Base-by-base conservation (phyloP, 1,284 basidiomycete genomes). In the Trichosporon sp. region DNA sequence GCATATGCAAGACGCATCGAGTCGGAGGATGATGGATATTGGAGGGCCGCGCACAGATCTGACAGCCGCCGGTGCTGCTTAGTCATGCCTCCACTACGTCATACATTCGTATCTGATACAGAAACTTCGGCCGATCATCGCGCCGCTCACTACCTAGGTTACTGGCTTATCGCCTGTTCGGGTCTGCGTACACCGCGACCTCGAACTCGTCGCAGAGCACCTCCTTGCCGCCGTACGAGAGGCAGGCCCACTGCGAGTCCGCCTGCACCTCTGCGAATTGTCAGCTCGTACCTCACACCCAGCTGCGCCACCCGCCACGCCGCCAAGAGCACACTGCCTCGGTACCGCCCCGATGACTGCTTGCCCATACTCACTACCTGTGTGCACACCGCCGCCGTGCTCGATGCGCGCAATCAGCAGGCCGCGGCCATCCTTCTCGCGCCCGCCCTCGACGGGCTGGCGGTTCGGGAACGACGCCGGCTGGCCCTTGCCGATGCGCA, bases 401-500 rank as follows among this genome's bases (percentile, higher is more conserved):
- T 75, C 74, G 1, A 79, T 80, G 62, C 80, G 76, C 25, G 78
- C 78, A 6, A 82, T 65, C 9, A 83, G 72, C 35, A 83, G 47
- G 2, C 78, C 75, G 27, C 70, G 69, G 18, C 77, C 78, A 51
- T 78, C 76, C 13, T 67, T 70, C 70, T 83, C 81, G 35, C 81
- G 71, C 0, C 81, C 82, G 11, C 80, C 82, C 67, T 83, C 82
- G 25, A 83, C 77, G 0, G 80, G 78, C 65, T 77, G 76, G 78
- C 77, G 79, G 13, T 65, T 65, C 2, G 80, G 72, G 7, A 79
- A 76, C 18, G 51, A 64, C 9, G 76, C 75, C 1, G 67, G 68
- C 62, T 76, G 71, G 13, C 79, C 81, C 67, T 78, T 77, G 5
- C 72, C 60, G 62, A 79, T 79, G 3, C 75, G 76, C 66, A 79